Base-by-base conservation (phyloP, 805 yeast species). In the Saccharomycopsis schoenii region DNA sequence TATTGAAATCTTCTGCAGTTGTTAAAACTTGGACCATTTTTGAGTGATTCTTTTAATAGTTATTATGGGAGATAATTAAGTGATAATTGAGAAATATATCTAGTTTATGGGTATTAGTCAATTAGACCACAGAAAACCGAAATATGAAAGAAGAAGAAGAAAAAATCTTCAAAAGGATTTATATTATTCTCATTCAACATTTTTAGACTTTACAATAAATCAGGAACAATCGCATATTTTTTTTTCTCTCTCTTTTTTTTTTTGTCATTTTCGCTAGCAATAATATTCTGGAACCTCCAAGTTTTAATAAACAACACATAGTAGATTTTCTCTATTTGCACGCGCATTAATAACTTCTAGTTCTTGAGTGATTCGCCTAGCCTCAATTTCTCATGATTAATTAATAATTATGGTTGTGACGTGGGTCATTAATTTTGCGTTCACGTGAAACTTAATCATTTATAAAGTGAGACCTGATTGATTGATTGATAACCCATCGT, bases 1-100 rank as follows among this genome's bases (percentile, higher is more conserved):
- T 77, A 60, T 82, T 76, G 81, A 92, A 93, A 73, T 91, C 92
- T 60, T 72, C 74, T 63, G 77, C 73, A 60, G 79, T 67, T 15
- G 73, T 66, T 63, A 86, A 73, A 69, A 76, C 80, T 67, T 76
- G 66, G 67, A 85, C 88, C 87, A 84, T 83, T 74, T 51, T 75
- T 62, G 25, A 29, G 21, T 9, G 29, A 34, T 34, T n/a, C 2
- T 8, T 29, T 15, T 52, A 15, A 43, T 43, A 3, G 19, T 52
- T 15, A n/a, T 15, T 29, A 52, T n/a, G 21, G 41, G 41, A 37
- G 4, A 47, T 47, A 24, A 11, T 4, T 29, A 29, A 29, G 34
- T 29, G n/a, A 29, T 29, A 29, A 29, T 29, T 29, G 3, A 4
- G 34, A 6, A 29, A 29, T 29, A 29, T 29, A 29, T 29, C 34